Evolutionary conservation across 23 red algal genomes (phyloP), one percentile per base, ranked within the genome.

Genomic region (Pyropia haitanensis): DNA sequence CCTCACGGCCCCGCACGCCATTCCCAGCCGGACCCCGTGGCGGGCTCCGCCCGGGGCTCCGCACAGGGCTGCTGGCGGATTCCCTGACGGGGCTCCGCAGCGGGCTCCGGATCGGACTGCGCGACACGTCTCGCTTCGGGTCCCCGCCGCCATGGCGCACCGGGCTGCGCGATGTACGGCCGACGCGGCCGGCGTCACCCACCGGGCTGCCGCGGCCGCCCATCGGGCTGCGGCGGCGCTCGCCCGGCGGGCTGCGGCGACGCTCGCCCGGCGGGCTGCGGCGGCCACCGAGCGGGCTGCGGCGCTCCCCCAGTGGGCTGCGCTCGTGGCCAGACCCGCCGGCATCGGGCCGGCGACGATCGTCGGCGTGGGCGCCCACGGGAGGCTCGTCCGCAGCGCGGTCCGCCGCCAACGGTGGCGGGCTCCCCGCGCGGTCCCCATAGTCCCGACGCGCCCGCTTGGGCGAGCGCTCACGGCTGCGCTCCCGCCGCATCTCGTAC

Each of bases 81-180:
- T 7, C 39, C 39, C 39, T 46, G 4, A 46, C 39, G 13, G 39
- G 39, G 39, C 39, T 64, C 44, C 61, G 61, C 18, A 39, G 44
- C 18, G 65, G 65, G 28, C 65, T 70, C 14, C 39, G 17, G 27
- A 46, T 70, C 18, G 27, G 31, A 27, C 65, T 52, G 49, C 39
- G 49, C 17, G 46, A 25, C 23, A 18, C 15, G 28, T 18, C 39
- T 15, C 46, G 65, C 18, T 51, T 70, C 6, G 46, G 65, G 29
- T 46, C 53, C 27, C 23, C 34, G 24, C 64, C 52, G 64, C 64
- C 34, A 68, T 48, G 23, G 32, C 65, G 27, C 17, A 34, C n/a
- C 46, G 29, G 28, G 28, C 65, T 70, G 27, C 65, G 65, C 49
- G 27, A n/a, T 18, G 18, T 15, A 5, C 17, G 49, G 18, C 34